Evolutionary conservation across 2,329 filamentous ascomycete genomes (phyloP).

Genomic region (Alternaria arbusti): DNA sequence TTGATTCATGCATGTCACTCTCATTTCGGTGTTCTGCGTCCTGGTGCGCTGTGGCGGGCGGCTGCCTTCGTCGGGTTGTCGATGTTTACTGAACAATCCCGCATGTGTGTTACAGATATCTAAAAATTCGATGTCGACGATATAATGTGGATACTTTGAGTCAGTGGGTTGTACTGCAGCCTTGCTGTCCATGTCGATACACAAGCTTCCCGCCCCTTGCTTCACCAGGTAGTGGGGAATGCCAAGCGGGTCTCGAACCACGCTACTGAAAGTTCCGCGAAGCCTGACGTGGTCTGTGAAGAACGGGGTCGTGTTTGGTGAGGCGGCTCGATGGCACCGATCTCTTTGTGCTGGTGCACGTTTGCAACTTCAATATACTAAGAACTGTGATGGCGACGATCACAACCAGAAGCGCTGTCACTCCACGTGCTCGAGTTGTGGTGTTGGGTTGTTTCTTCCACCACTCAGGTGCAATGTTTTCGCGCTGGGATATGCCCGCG

Average conservation of each 20-base stretch:
- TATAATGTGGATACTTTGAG: background rate
- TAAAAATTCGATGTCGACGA: background rate
- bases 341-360: background rate
- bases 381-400: background rate
- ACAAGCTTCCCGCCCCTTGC: slow-evolving; percentile 2
- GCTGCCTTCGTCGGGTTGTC: background rate
- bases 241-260: slow-evolving; percentile 1
- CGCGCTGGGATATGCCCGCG: background rate
- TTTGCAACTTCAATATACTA: background rate
- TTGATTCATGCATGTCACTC: background rate
- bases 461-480: background rate
- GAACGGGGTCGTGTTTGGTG: background rate
- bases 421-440: background rate
- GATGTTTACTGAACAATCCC: background rate
- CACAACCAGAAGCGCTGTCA: background rate
- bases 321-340: background rate
- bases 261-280: background rate
- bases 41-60: background rate
- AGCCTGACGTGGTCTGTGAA: background rate
- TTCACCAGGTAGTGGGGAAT: background rate
- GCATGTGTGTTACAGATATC: background rate
- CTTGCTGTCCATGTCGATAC: background rate
- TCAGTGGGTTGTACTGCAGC: background rate
- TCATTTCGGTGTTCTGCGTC: background rate
- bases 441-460: background rate